Base-by-base conservation (phyloP, 2,329 filamentous ascomycete genomes). In the Macrophomina pseudophaseolina region DNA sequence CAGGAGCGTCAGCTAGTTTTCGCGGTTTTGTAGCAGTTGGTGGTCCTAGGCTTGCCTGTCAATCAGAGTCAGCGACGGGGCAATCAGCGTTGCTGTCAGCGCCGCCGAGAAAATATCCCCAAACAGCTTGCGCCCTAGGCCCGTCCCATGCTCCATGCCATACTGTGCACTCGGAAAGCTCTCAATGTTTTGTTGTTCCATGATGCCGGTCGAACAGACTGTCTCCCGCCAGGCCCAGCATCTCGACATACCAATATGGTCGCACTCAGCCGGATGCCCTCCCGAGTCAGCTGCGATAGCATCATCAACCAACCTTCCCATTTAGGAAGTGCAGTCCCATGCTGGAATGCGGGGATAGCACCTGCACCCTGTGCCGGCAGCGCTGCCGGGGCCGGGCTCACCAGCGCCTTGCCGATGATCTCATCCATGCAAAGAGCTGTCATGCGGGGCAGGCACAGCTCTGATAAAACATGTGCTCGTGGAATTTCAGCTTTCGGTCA, bases 51-150 rank as follows among this genome's bases (percentile, higher is more conserved):
- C 70, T 62, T 65, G 74, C 74, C 72, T 71, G 54, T 76, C 74
- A 53, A 75, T 74, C 11, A 71, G 71, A 63, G 74, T 71, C 8
- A 74, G 70, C 16, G 71, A 42, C 5, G 73, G 71, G 38, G 71
- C 72, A 28, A 74, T 70, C 46, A 73, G 40, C 44, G 71, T 73
- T 40, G 74, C 71, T 1, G 73, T 73, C 14, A 75, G 59, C 42
- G 69, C 68, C 28, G 73, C 74, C 18, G 73, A 71, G 49, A 69
- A 68, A 11, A 74, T 4, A 40, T 75, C 72, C 67, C 72, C 73
- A 49, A 68, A 69, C 49, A 75, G 64, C 56, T 62, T 23, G 5
- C 42, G 16, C 7, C 58, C 30, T 1, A 60, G 12, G 11, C 9
- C 3, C 16, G 35, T 40, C 4, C 58, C 40, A 16, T 4, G 11